These are phyloP conservation scores for Talaromyces sp. DNA, from an alignment of 2,329 filamentous ascomycete species.

Conservation along the genomic window DNA sequence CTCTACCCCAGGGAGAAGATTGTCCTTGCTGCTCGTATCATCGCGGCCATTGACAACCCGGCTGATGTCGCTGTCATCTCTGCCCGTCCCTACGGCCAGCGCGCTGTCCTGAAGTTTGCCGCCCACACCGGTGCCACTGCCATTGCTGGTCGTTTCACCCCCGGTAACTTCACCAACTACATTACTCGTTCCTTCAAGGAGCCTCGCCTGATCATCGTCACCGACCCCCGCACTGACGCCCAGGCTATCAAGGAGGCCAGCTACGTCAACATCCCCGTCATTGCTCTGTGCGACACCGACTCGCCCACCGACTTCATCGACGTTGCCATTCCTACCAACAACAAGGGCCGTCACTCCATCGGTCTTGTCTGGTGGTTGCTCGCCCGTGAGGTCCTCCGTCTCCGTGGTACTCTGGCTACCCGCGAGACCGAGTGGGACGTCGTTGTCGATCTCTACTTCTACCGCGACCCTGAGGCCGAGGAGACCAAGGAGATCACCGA, in stretches of 20 bases:
- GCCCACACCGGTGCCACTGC: constrained; percentile 95
- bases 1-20: constrained; percentile 82
- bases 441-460: constrained; percentile 99
- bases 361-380: constrained; percentile 99
- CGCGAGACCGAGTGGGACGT: constrained; percentile 98
- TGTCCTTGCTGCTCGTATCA: constrained; percentile 96
- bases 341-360: constrained; percentile 99
- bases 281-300: constrained; percentile 98
- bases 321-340: constrained; percentile 99
- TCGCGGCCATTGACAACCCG: constrained; percentile 98
- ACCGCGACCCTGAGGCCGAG: constrained; percentile 99
- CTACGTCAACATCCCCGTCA: constrained; percentile 99
- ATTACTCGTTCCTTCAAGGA: constrained; percentile 99
- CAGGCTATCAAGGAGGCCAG: constrained; percentile 99
- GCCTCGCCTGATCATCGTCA: constrained; percentile 98
- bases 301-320: constrained; percentile 99
- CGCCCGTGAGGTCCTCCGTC: constrained; percentile 97
- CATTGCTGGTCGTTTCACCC: constrained; percentile 99
- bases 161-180: constrained; percentile 99
- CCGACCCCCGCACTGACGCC: constrained; percentile 98
- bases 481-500: constrained; percentile 89
- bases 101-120: constrained; percentile 99
- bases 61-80: constrained; percentile 99
- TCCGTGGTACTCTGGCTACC: constrained; percentile 92
- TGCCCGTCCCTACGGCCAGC: constrained; percentile 98